Base-by-base conservation (phyloP, 179 eudicot genomes). In the Beta lomatogona region DNA sequence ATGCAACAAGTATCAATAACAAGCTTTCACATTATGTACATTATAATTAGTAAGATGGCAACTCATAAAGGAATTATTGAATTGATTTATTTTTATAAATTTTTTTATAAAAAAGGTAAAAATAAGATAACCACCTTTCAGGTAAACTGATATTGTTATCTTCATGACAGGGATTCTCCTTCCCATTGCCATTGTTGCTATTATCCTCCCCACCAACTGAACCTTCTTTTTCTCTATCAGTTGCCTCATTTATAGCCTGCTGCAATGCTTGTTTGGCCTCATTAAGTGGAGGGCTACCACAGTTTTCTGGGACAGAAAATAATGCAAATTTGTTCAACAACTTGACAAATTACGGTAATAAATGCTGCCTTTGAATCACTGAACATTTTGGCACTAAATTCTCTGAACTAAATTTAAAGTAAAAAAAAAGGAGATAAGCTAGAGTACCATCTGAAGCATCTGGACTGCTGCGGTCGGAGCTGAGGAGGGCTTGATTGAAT, bases 391-490 rank as follows among this genome's bases (percentile, higher is more conserved):
- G 25, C 21, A 71, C 14, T 36, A 41, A 50, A 71, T 45, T 28
- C 6, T 25, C 67, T 73, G 77, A 31, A 73, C 77, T 54, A 25
- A 73, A 14, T 73, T 16, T 55, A 6, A 54, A 25, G 64, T 54
- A 16, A 41, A 18, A 54, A 5, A 5, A 9, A 73, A 52, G 5
- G 25, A 11, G 75, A 6, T 48, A 36, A 55, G 59, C 6, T 18
- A 5, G 22, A 78, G 73, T 54, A 94, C 97, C 98, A 87, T 87
- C 93, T 12, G 82, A 68, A 71, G 65, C 76, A 76, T 89, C 92
- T 73, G 80, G 84, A 82, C 84, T 84, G 55, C 78, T 41, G 13
- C 71, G 84, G 76, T 87, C 53, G 63, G 77, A 19, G 76, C 69
- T 80, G 80, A 73, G 86, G 76, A 54, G 83, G 87, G 28, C 71